Conservation (phyloP, 2,329 filamentous ascomycete species). For the Pleomassaria siparia region DNA sequence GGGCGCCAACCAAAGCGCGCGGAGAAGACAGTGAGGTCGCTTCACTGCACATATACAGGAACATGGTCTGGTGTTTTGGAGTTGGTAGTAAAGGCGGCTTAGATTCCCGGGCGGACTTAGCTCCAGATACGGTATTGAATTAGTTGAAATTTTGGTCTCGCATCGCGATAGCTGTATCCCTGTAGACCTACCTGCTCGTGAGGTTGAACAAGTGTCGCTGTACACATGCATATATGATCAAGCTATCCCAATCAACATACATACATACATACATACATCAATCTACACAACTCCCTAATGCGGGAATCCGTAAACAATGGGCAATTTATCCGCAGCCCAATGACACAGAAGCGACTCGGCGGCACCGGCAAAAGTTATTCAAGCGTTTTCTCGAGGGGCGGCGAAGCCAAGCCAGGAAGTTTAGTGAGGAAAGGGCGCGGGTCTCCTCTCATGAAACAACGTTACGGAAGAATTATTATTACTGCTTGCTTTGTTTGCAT, state of each 20-base stretch:
- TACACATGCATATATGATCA: neutral
- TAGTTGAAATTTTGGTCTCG: neutral
- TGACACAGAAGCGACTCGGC: constrained; percentile 17
- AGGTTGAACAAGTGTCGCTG: neutral
- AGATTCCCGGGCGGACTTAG: neutral
- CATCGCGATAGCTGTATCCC: too few species aligned
- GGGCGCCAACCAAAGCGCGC: constrained; percentile 16
- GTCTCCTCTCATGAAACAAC: constrained; percentile 18
- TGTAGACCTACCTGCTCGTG: neutral
- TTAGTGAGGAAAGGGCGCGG: constrained; percentile 19
- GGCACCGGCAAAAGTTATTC: constrained; percentile 36
- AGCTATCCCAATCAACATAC: neutral
- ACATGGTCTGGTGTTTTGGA: constrained; percentile 7
- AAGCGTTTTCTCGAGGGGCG: constrained; percentile 17
- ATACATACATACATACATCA: too few species aligned
- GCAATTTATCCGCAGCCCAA: constrained; percentile 21
- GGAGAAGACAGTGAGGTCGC: constrained; percentile 16
- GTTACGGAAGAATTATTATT: too few species aligned
- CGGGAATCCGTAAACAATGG: constrained; percentile 1
- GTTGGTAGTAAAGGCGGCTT: constrained; percentile 2
- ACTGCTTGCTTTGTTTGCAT: constrained; percentile 12
- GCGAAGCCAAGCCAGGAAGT: constrained; percentile 6
- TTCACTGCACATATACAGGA: constrained; percentile 3
- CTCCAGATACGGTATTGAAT: neutral
- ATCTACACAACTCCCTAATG: neutral